Base-by-base conservation (phyloP, 1,284 basidiomycete genomes). In the Marasmius sp. region DNA sequence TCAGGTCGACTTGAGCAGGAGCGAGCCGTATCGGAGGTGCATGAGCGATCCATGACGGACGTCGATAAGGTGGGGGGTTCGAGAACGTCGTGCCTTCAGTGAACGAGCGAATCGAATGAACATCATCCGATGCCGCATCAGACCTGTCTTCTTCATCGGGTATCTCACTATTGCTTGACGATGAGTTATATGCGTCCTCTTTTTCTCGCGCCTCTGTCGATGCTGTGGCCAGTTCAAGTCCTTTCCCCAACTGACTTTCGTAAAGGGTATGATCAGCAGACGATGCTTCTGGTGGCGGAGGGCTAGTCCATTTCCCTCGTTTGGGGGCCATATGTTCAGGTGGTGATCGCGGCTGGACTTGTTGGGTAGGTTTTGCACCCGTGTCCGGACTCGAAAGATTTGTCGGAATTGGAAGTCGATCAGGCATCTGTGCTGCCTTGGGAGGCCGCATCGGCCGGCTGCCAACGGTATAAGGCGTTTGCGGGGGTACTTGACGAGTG, bases 311-410 rank as follows among this genome's bases (percentile, higher is more conserved):
- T 71, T 89, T 88, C 36, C 81, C 77, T 38, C 90, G 84, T 69
- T 82, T 87, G 1, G 91, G 88, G 14, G 88, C 90, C 91, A 92
- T 92, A 66, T 92, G 89, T 61, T 88, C 86, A 2, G 85, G 85
- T 43, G 82, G 81, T 22, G 82, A 74, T 27, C 79, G 77, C 53
- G 75, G 68, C 27, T 78, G 70, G 27, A 80, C 75, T 48, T 74
- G 72, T 61, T 74, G 73, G 58, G 72, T 58, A 64, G 75, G 65
- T 36, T 74, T 73, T 45, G 70, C 69, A 14, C 71, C 73, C 16
- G 80, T 73, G 54, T 84, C 78, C 56, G 45, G 45, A n/a, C 16
- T 47, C 45, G 79, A 79, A 60, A 82, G 79, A 59, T 78, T 76
- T 8, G 75, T 76, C 20, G 80, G 81, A 22, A 84, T 84, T 3